phyloP scores from a whole-genome alignment of 306 rosid genomes.

The Lathyrus sativus region DNA sequence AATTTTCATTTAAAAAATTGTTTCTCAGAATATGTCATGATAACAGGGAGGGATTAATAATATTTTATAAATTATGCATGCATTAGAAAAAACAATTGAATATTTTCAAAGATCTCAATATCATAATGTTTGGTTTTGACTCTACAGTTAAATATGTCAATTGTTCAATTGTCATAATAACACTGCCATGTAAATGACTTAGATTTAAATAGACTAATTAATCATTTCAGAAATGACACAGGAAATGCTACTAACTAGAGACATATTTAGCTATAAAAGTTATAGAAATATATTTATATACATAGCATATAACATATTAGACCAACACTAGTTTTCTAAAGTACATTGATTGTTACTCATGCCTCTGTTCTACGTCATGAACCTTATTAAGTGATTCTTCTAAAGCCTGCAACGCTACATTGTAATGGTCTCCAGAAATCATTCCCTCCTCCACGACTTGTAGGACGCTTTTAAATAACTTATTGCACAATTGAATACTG shows the following conservation, averaged over 20 bases:
- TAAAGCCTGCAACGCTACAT: constrained; percentile 71
- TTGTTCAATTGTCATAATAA: constrained; percentile 3
- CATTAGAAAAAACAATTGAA: background rate
- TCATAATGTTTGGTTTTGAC: background rate
- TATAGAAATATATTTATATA: constrained; percentile 38
- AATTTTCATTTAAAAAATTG: background rate
- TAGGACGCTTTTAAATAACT: constrained; percentile 70
- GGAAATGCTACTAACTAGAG: constrained; percentile 2
- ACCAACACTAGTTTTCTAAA: background rate
- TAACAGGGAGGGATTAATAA: background rate
- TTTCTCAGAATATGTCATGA: background rate
- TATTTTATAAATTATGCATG: too few species aligned
- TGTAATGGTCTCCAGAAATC: constrained; percentile 75
- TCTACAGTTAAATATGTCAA: background rate
- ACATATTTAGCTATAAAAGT: constrained; percentile 35
- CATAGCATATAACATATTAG: constrained; percentile 21
- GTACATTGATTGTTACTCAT: constrained; percentile 30
- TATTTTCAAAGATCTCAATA: background rate
- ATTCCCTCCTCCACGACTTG: constrained; percentile 91
- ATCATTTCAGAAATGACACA: constrained; percentile 31
- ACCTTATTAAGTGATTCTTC: constrained; percentile 80
- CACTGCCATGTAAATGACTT: constrained; percentile 7
- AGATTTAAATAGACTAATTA: background rate
- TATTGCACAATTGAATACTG: constrained; percentile 64
- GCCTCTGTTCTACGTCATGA: constrained; percentile 67